Base-by-base conservation (phyloP, 73 alveolate species). In the Blepharisma japonicum region DNA sequence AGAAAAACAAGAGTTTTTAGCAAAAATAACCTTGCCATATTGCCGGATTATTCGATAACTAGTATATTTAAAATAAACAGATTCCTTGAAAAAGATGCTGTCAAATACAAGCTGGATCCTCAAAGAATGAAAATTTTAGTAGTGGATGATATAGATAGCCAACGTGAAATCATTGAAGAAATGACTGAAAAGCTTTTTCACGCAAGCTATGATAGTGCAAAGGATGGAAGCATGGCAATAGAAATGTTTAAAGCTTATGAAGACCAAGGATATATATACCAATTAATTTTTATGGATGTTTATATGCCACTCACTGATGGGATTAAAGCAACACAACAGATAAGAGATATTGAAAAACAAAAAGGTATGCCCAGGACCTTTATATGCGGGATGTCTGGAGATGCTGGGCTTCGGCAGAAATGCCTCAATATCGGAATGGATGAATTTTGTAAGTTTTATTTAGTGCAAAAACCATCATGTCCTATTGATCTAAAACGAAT, bases 261-360 rank as follows among this genome's bases (percentile, higher is more conserved):
- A 20, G 47, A 39, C 23, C 74, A 61, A 61, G 74, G 74, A 39
- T 61, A 18, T 61, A 61, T 61, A 39, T 61, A 61, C 5, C 74
- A 61, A 61, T 8, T 61, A 5, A 61, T 61, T 20, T 61, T 61
- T 25, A 61, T 61, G 74, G 74, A 61, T 5, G 14, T 61, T 8
- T 8, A 14, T 39, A 61, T 61, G 74, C 74, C 74, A 39, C 14
- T n/a, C 4, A 61, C 23, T n/a, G 47, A 25, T 25, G 74, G 74
- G 5, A 2, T 14, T 25, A 14, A 61, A 11, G 74, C 74, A 8
- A 9, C 74, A 2, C 14, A 14, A 25, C 39, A 25, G 47, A 61
- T 61, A 20, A 61, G 74, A 25, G 50, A 25, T 14, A 61, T 8
- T n/a, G 74, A 61, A 61, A 61, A 61, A 48, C n/a, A 61, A 61